Evolutionary conservation across 768 basidiomycete genomes (phyloP), one percentile per base, ranked within the genome.

Genomic region (Amanita muscaria): DNA sequence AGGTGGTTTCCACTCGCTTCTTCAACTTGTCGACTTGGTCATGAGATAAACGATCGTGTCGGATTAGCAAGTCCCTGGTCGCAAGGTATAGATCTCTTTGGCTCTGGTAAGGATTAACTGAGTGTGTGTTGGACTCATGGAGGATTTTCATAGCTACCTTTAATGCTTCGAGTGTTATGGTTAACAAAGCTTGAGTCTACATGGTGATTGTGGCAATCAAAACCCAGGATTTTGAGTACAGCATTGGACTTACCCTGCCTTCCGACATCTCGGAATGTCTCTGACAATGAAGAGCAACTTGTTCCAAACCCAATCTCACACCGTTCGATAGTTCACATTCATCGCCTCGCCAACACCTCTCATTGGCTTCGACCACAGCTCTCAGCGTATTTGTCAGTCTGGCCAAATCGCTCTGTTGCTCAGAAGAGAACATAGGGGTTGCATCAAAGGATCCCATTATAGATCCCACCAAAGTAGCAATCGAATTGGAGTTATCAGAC

Each of bases 31-130:
- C 91, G 2, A 91, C 88, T 51, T 86, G 80, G 56, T 97, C 94
- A 30, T 80, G 72, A 0, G 90, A 88, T 33, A 93, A 72, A n/a
- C 88, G 79, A 50, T 93, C 90, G 52, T 90, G 84, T 16, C 92
- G 79, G 42, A 82, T 69, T 58, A 93, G 86, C 5, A 94, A 71
- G 54, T 96, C 92, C 29, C 88, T 78, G 57, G 84, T 83, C 5
- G 90, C 83, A 40, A 91, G 68, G 58, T 91, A 93, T 6, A 97
- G 69, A 59, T 93, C 88, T 22, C 88, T 79, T 63, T 96, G 80
- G 36, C 65, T 65, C 79, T 91, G 65, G 44, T 18, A 39, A 12
- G 16, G 16, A 16, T 50, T 56, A 39, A 46, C 41, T 50, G 52
- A 47, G 31, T n/a, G n/a, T n/a, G 15, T 29, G 7, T 15, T 41